Percentiles rank a stretch among this genome's conserved stretches.
phyloP scores from a whole-genome alignment of 805 yeast genomes.

The Candida odintsovae region DNA sequence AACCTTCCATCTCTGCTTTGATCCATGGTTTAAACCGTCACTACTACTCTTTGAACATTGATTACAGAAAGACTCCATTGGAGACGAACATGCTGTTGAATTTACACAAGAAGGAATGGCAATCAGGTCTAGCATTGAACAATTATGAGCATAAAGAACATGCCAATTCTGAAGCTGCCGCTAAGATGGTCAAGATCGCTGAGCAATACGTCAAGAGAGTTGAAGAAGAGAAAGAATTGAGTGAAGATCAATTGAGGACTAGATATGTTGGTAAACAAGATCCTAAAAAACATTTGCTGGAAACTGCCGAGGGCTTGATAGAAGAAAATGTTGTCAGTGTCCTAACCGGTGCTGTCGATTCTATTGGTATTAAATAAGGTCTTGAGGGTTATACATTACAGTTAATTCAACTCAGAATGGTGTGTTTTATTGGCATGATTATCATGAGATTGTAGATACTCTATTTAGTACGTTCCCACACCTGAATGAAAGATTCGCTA shows the following conservation, averaged over 20 bases:
- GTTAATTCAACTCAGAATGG: neutral
- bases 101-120: slow-evolving; percentile 94
- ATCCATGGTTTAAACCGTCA: slow-evolving; percentile 97
- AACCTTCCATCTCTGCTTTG: slow-evolving; percentile 94
- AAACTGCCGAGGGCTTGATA: slow-evolving; percentile 76
- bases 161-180: slow-evolving; percentile 65
- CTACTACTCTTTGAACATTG: slow-evolving; percentile 92
- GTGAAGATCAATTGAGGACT: slow-evolving; percentile 85
- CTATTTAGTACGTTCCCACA: slow-evolving; percentile 44
- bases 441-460: neutral
- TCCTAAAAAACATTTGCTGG: slow-evolving; percentile 94
- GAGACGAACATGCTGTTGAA: slow-evolving; percentile 94
- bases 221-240: slow-evolving; percentile 83
- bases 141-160: slow-evolving; percentile 77
- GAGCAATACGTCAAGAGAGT: slow-evolving; percentile 85
- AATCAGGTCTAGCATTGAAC: slow-evolving; percentile 74
- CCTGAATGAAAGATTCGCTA: slow-evolving; percentile 57
- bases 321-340: slow-evolving; percentile 89
- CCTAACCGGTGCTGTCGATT: slow-evolving; percentile 83
- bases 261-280: slow-evolving; percentile 98
- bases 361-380: slow-evolving; percentile 73
- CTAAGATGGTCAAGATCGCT: slow-evolving; percentile 83
- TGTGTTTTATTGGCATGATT: neutral
- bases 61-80: slow-evolving; percentile 84
- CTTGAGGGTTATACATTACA: neutral